Percentiles rank a stretch among this genome's conserved stretches.
Evolutionary conservation across 2,329 filamentous ascomycete genomes (phyloP).

Genomic region (Fusarium sp.): DNA sequence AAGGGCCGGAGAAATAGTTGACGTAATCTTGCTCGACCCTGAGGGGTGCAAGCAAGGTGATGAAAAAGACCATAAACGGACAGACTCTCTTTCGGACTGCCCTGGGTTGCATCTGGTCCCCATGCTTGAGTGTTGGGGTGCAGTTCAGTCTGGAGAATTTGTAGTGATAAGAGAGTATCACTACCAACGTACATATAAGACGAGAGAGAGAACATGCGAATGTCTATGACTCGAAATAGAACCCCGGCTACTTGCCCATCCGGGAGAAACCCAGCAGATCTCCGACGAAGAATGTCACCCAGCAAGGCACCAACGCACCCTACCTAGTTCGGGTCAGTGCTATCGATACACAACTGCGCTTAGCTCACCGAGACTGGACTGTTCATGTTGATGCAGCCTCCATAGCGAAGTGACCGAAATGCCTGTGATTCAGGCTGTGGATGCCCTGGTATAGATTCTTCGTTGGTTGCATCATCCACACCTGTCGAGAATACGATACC

Average conservation of each 20-base stretch:
- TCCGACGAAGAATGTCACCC: slow-evolving; percentile 75
- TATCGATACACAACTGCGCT: not conserved
- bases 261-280: slow-evolving; percentile 69
- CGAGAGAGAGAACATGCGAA: slow-evolving; percentile 80
- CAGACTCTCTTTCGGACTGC: slow-evolving; percentile 79
- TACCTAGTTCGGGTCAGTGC: slow-evolving; percentile 58
- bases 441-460: slow-evolving; percentile 51
- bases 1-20: slow-evolving; percentile 85
- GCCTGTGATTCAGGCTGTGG: slow-evolving; percentile 60
- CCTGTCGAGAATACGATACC: slow-evolving; percentile 38
- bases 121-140: slow-evolving; percentile 85
- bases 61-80: slow-evolving; percentile 88
- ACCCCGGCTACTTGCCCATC: slow-evolving; percentile 64
- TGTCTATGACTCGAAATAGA: slow-evolving; percentile 66
- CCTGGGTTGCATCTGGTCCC: slow-evolving; percentile 58
- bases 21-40: slow-evolving; percentile 80
- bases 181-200: slow-evolving; percentile 80
- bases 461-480: slow-evolving; percentile 4
- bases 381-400: slow-evolving; percentile 78
- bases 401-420: slow-evolving; percentile 74
- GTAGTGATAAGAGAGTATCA: slow-evolving; percentile 83
- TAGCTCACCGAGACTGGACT: slow-evolving; percentile 71
- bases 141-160: slow-evolving; percentile 84
- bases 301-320: slow-evolving; percentile 90
- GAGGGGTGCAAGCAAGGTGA: slow-evolving; percentile 77